phyloP scores from a whole-genome alignment of 2,329 filamentous ascomycete species.

The Ceratocystis albifundus region DNA sequence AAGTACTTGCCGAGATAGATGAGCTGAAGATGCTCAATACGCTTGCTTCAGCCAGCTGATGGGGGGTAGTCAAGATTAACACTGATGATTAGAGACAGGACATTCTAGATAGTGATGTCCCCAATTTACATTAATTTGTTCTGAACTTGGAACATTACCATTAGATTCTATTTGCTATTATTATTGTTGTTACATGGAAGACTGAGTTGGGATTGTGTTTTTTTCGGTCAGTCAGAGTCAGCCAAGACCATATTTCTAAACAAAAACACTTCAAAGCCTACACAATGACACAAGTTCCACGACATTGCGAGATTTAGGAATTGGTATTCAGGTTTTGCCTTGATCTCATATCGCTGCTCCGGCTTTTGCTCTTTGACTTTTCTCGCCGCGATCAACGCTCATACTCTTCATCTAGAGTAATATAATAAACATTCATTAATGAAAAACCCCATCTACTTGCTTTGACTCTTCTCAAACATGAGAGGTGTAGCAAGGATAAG shows the following conservation, averaged over 20 bases:
- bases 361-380: not conserved
- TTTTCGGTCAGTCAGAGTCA: not conserved
- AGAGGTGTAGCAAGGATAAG: not conserved
- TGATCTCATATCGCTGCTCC: not conserved
- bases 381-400: not conserved
- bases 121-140: not conserved
- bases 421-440: constrained; percentile 5
- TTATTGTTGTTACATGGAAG: not conserved
- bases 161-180: constrained; percentile 1
- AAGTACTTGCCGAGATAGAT: constrained; percentile 53
- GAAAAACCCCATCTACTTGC: not conserved
- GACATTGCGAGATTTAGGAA: constrained; percentile 3
- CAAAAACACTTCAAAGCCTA: not conserved
- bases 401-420: not conserved
- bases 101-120: too few species aligned
- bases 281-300: not conserved
- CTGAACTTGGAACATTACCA: constrained; percentile 25
- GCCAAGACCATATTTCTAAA: not conserved
- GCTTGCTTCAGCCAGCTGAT: not conserved
- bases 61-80: not conserved
- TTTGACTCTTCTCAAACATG: not conserved
- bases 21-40: constrained; percentile 25
- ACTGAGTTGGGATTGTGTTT: constrained; percentile 10
- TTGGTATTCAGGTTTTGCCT: constrained; percentile 2
- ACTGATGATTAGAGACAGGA: not conserved